phyloP scores from a whole-genome alignment of 352 stramenopile species.

The Porosira glacialis region DNA sequence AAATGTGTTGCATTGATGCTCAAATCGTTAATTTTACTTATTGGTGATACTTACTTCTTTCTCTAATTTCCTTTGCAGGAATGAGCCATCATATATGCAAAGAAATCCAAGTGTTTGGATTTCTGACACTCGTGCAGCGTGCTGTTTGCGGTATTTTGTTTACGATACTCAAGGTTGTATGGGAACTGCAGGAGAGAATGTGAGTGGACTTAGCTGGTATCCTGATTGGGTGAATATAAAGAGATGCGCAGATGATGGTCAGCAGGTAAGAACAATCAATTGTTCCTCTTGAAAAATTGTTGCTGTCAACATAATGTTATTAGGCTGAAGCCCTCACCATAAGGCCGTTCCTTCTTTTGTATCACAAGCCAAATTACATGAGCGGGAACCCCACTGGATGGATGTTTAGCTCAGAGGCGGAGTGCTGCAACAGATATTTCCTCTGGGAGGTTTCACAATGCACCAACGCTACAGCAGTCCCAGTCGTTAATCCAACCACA shows the following conservation, averaged over 20 bases:
- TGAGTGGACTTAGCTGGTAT: conserved; percentile 16
- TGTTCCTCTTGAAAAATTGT: no score
- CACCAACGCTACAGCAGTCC: no score
- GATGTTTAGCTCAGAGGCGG: conserved; percentile 12
- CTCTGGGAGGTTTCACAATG: no score
- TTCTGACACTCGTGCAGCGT: neutral
- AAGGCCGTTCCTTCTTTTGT: no score
- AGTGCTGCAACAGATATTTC: conserved; percentile 31
- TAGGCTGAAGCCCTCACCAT: no score
- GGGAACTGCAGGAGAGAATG: conserved; percentile 3
- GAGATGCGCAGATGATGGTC: conserved; percentile 23
- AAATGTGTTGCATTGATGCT: neutral
- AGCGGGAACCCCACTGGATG: neutral
- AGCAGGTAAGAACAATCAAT: no score
- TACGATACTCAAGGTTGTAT: conserved; percentile 17
- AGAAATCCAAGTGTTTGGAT: conserved; percentile 4
- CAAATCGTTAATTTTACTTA: neutral
- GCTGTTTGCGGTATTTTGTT: conserved; percentile 19
- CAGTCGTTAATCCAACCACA: no score
- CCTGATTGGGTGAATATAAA: conserved; percentile 15
- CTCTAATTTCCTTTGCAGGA: conserved; percentile 5
- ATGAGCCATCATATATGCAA: no score
- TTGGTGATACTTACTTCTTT: neutral
- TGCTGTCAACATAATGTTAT: no score
- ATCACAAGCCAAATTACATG: conserved; percentile 29